Evolutionary conservation across 768 basidiomycete genomes (phyloP), one percentile per base, ranked within the genome.

Genomic region (Cystofilobasidium capitatum): DNA sequence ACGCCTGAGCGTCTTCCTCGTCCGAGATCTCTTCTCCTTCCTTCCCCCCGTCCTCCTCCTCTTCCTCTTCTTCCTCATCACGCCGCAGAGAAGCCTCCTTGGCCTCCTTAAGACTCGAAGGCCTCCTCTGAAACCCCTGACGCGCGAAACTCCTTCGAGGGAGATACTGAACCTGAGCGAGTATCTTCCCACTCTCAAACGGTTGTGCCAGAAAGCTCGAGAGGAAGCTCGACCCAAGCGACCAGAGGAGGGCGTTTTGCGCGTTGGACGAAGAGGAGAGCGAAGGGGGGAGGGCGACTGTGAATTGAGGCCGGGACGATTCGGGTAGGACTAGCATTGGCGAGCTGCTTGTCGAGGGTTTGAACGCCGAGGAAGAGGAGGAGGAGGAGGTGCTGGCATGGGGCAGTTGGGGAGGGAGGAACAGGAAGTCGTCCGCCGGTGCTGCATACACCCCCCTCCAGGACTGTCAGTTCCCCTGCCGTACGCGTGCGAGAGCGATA

Each of bases 1-100:
- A 69, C 24, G 68, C 68, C 45, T 69, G 68, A 33, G 68, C 68
- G 51, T 69, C 68, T 26, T 69, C 68, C 13, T 62, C 61, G 61
- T 47, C 44, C 61, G 42, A 36, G 12, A 55, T 2, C 16, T 62
- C 61, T 6, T 44, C 31, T 17, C 42, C 61, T n/a, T 47, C 61
- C 10, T 40, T 24, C 42, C 35, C 33, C 29, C 35, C 61, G 31
- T 14, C 45, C 26, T 33, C 61, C 44, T 35, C 44, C 5, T n/a
- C 44, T 1, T 35, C 44, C 24, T 45, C 14, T 1, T 3, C 24
- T 17, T 29, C 26, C 1, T 10, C 60, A 17, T 24, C 51, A 9
- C 51, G 20, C 1, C 54, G 14, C 49, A 3, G 2, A 16, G 49
- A 29, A 16, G 14, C 1, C 54, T 10, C 6, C 24, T 26, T 29